Conservation (phyloP, 768 basidiomycete genomes). For the Amanita pseudoporphyria region DNA sequence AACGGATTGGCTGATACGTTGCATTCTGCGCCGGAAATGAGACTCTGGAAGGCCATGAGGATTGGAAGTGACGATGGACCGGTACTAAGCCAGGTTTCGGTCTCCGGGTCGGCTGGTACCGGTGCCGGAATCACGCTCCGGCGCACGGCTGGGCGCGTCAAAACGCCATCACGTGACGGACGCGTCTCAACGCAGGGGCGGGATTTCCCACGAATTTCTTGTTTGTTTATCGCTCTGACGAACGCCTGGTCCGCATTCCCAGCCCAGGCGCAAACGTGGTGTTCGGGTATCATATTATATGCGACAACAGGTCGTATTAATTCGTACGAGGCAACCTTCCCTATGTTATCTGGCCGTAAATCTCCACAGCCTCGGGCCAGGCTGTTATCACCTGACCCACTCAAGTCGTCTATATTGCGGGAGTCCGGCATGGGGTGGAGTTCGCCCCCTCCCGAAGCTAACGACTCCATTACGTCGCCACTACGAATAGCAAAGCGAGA, state of each 20-base stretch:
- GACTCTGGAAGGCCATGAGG: slow-evolving; percentile 63
- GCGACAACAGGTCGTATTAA: slow-evolving; percentile 12
- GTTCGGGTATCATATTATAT: neutral
- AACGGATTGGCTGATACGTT: slow-evolving; percentile 78
- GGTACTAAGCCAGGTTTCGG: neutral
- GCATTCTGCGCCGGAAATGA: slow-evolving; percentile 88
- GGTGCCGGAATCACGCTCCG: slow-evolving; percentile 13
- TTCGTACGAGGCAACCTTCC: slow-evolving; percentile 2
- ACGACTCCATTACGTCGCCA: slow-evolving; percentile 43
- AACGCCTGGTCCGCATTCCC: slow-evolving; percentile 8
- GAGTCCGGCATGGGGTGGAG: slow-evolving; percentile 60
- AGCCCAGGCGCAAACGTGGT: slow-evolving; percentile 9
- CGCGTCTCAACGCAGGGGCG: slow-evolving; percentile 20
- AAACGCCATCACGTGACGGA: slow-evolving; percentile 31
- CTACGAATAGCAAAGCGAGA: slow-evolving; percentile 71
- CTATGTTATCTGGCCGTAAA: slow-evolving; percentile 27
- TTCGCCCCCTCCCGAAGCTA: slow-evolving; percentile 30
- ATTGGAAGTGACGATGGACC: slow-evolving; percentile 8
- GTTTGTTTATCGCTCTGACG: slow-evolving; percentile 28
- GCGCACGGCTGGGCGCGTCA: neutral
- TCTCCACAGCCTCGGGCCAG: slow-evolving; percentile 40
- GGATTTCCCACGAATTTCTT: slow-evolving; percentile 29
- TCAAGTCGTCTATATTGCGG: slow-evolving; percentile 53
- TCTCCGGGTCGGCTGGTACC: slow-evolving; percentile 20
- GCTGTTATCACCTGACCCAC: slow-evolving; percentile 52